These are phyloP conservation scores for Kalmanozyma brasiliensis DNA, from an alignment of 1,284 basidiomycete genomes.

Conservation along the genomic window DNA sequence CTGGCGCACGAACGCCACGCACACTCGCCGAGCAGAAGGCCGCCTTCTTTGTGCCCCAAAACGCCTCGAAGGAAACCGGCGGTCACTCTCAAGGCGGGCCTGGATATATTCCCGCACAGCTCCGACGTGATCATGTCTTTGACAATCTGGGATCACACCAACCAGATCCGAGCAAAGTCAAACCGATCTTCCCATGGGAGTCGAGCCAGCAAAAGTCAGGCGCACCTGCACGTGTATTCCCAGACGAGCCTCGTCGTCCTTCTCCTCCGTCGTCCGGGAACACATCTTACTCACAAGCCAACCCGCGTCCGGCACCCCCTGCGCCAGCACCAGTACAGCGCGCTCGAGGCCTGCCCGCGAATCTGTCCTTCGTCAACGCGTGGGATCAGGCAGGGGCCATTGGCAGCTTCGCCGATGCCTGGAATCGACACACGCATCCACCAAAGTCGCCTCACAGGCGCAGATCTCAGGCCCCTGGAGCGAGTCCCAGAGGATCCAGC, in stretches of 20 bases:
- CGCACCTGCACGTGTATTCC: conserved; percentile 49
- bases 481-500: not conserved
- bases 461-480: conserved; percentile 4
- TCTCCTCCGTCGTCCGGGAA: conserved; percentile 17
- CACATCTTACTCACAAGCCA: conserved; percentile 11
- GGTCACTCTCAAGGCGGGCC: conserved; percentile 30
- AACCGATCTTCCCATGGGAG: conserved; percentile 94
- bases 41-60: conserved; percentile 73
- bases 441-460: conserved; percentile 17
- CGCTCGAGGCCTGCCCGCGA: conserved; percentile 39
- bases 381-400: conserved; percentile 55
- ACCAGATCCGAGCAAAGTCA: conserved; percentile 80
- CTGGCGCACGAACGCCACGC: conserved; percentile 42
- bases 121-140: conserved; percentile 73
- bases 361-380: conserved; percentile 51
- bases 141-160: conserved; percentile 69
- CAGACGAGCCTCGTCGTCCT: conserved; percentile 47
- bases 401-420: conserved; percentile 36
- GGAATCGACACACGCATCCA: conserved; percentile 21
- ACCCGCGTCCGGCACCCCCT: not conserved
- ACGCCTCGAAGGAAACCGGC: conserved; percentile 5
- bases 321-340: conserved; percentile 11
- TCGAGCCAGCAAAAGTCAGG: conserved; percentile 69
- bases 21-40: conserved; percentile 46
- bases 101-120: conserved; percentile 72